Conservation (phyloP, 306 rosid species). For the Hippophae tibetana region DNA sequence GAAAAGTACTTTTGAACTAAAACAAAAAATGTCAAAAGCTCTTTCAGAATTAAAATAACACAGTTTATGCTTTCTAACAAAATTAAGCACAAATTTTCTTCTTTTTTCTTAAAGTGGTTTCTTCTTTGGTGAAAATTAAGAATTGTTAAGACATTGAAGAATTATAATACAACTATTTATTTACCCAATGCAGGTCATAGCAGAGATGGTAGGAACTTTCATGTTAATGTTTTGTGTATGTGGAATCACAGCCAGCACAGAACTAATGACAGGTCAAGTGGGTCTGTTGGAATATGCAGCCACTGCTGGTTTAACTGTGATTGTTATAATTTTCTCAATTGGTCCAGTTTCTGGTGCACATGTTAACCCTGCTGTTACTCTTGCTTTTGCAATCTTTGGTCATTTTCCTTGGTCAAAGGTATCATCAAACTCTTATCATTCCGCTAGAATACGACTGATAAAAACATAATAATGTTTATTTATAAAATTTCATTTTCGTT, state of each 20-base stretch:
- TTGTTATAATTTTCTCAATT: slow-evolving; percentile 56
- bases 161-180: slow-evolving; percentile 3
- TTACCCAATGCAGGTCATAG: slow-evolving; percentile 41
- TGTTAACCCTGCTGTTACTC: slow-evolving; percentile 76
- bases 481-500: no score
- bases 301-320: slow-evolving; percentile 75
- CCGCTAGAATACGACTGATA: no score
- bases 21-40: no score
- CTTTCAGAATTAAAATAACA: no score
- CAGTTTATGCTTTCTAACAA: no score
- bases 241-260: slow-evolving; percentile 61
- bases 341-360: slow-evolving; percentile 78
- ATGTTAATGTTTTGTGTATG: slow-evolving; percentile 65
- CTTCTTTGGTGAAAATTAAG: background rate
- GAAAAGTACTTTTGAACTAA: background rate
- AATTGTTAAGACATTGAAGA: background rate
- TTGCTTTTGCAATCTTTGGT: slow-evolving; percentile 76
- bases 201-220: slow-evolving; percentile 75
- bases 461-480: no score
- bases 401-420: slow-evolving; percentile 76
- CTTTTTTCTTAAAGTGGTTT: background rate
- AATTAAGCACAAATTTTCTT: background rate
- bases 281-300: slow-evolving; percentile 71
- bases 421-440: background rate
- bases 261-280: slow-evolving; percentile 33